Evolutionary conservation across 768 basidiomycete species (phyloP).

Genomic region (Trametes maxima): DNA sequence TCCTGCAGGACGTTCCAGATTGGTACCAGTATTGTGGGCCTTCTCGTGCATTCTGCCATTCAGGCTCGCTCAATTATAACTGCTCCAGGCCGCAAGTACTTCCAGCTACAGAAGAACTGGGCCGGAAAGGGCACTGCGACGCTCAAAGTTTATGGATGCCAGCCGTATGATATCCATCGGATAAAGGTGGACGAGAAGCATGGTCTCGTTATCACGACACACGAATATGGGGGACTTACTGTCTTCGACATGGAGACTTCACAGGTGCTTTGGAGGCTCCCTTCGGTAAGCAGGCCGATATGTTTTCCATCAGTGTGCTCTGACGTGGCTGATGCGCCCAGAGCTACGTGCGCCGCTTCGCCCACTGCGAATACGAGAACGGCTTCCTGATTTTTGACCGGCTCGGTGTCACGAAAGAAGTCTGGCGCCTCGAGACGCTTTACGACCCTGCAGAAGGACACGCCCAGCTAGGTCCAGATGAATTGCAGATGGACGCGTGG

Average conservation of each 20-base stretch:
- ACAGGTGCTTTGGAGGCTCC: conserved; percentile 63
- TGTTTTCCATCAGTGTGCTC: background rate
- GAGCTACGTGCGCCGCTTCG: conserved; percentile 54
- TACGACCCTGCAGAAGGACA: conserved; percentile 3
- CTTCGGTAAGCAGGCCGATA: conserved; percentile 42
- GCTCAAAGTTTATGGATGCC: conserved; percentile 36
- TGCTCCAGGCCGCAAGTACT: conserved; percentile 46
- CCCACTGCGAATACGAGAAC: conserved; percentile 73
- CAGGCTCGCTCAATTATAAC: background rate
- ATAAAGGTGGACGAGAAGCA: conserved; percentile 74
- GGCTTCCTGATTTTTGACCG: conserved; percentile 78
- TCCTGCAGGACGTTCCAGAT: conserved; percentile 39
- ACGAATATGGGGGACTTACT: conserved; percentile 52
- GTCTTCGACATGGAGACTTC: conserved; percentile 58
- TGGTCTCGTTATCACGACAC: conserved; percentile 62
- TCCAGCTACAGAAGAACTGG: conserved; percentile 56
- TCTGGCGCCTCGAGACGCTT: conserved; percentile 57
- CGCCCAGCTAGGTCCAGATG: conserved; percentile 20
- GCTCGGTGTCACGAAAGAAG: conserved; percentile 57
- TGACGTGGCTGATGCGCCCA: conserved; percentile 29
- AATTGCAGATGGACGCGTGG: conserved; percentile 32
- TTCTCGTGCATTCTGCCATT: conserved; percentile 6
- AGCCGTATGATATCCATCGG: conserved; percentile 56
- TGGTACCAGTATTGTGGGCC: conserved; percentile 69
- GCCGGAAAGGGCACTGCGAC: conserved; percentile 49